phyloP scores from a whole-genome alignment of 345 rosid genomes.

The Passiflora organensis region DNA sequence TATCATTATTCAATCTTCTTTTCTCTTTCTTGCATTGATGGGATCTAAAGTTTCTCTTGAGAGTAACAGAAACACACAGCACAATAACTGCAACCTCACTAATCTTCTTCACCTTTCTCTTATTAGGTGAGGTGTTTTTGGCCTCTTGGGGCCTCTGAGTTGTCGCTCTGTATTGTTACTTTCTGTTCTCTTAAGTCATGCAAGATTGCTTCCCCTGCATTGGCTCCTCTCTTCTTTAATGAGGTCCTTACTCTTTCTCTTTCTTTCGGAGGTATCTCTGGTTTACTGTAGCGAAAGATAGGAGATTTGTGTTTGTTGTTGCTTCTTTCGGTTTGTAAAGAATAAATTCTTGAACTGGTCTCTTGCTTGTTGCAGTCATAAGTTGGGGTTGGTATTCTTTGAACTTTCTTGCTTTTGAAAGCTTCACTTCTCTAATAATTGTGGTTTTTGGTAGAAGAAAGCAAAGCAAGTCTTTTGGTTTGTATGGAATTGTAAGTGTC shows the following conservation, averaged over 20 bases:
- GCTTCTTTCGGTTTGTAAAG: background rate
- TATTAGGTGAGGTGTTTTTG: slow-evolving; percentile 5
- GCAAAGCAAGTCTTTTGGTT: slow-evolving; percentile 11
- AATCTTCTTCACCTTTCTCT: slow-evolving; percentile 33
- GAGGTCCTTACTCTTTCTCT: slow-evolving; percentile 29
- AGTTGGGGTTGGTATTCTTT: slow-evolving; percentile 8
- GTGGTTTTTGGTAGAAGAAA: slow-evolving; percentile 11
- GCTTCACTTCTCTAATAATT: slow-evolving; percentile 4
- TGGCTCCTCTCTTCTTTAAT: slow-evolving; percentile 30
- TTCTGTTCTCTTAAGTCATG: slow-evolving; percentile 11
- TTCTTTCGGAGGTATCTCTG: slow-evolving; percentile 3
- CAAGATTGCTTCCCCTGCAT: slow-evolving; percentile 27
- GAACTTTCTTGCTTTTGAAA: too few species aligned
- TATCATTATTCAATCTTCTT: slow-evolving; percentile 17
- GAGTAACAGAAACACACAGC: slow-evolving; percentile 8
- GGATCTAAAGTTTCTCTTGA: slow-evolving; percentile 38
- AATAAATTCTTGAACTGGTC: background rate
- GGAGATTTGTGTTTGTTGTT: background rate
- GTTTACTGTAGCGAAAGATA: slow-evolving; percentile 14
- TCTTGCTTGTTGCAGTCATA: background rate
- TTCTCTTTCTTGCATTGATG: slow-evolving; percentile 35
- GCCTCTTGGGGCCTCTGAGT: background rate
- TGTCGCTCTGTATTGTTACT: background rate
- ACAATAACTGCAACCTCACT: slow-evolving; percentile 4
- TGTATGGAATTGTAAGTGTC: background rate